Base-by-base conservation (phyloP, 2,329 filamentous ascomycete species). In the Colletotrichum tropicicola region DNA sequence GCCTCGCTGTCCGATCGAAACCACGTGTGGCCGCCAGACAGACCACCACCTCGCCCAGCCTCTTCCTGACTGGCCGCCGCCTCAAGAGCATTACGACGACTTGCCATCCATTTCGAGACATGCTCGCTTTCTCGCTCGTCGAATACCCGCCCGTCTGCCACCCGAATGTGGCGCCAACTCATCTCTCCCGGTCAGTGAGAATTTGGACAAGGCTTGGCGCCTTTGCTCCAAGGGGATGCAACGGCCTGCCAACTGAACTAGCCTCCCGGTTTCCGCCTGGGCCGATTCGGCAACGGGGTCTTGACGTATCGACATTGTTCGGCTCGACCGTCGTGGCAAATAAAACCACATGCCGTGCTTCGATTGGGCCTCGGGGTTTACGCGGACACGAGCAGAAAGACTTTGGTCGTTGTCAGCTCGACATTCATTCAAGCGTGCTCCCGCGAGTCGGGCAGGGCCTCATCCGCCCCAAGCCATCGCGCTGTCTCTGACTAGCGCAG, bases 61-160 rank as follows among this genome's bases (percentile, higher is more conserved):
- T 35, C 35, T 21, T 37, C 25, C 55, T 48, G 25, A 59, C 41
- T 59, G 49, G 61, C 28, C 21, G 35, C 15, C 25, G 17, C 30
- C 21, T 25, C 32, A 21, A 47, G 61, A 43, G 49, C 43, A 65
- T 61, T 61, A 61, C 61, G 61, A 65, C 57, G 49, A 60, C 59
- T 32, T 41, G 39, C 55, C 39, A 39, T 37, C 55, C 55, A 28
- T 27, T 25, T 47, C 41, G 23, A n/a, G 12, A 12, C n/a, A 17
- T 23, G 21, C 27, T 39, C 39, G 25, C 25, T 28, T 28, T 30
- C 2, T 7, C 30, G 23, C 8, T n/a, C 25, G 12, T 21, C 9
- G 7, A 44, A n/a, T 10, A 44, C 44, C 44, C 12, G 19, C 4
- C 13, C 19, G 17, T 10, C 6, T 19, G 23, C 53, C 28, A 41